Evolutionary conservation across 164 flowering plant genomes (phyloP), one percentile per base, ranked within the genome.

Genomic region (Macadamia tetraphylla): DNA sequence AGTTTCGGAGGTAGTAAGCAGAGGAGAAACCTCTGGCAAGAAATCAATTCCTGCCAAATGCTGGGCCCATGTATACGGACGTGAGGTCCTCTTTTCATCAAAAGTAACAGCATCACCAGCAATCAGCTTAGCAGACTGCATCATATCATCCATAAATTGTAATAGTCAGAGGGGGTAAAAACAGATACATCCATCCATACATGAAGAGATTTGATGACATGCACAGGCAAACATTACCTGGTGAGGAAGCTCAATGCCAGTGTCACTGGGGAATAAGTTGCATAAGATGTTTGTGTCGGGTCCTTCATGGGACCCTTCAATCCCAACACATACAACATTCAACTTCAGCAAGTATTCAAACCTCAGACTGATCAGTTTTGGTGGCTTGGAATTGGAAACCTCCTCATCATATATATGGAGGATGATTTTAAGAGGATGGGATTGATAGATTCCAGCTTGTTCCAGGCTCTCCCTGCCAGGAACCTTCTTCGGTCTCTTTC

Each of bases 31-130:
- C 78, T 95, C 99, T 0, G 98, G 97, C 79, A 95, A 78, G 72
- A 95, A 87, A 77, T 92, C 97, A 63, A 95, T 88, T 71, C 98
- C 99, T 9, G 90, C 96, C 81, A 95, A 76, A 80, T 95, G 98
- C 70, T 95, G 99, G 69, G 87, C 93, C 98, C 99, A 95, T 80
- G 89, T 95, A 75, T 89, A 92, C 44, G 99, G 98, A 29, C 98
- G 87, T 58, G 81, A 84, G 56, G 77, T 69, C 77, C 87, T 86
- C 70, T 55, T 87, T 73, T 86, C 90, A 77, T 91, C 90, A 77
- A 87, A 89, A 49, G 71, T 67, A 63, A 65, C 71, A 11, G 77
- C 67, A 75, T 86, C 78, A 68, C 89, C 94, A 66, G 78, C 74
- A 64, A 72, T 32, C 46, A 92, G 85, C 83, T 95, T 95, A 17